phyloP scores from a whole-genome alignment of 2,329 filamentous ascomycete genomes.

The Penicillium sp. region DNA sequence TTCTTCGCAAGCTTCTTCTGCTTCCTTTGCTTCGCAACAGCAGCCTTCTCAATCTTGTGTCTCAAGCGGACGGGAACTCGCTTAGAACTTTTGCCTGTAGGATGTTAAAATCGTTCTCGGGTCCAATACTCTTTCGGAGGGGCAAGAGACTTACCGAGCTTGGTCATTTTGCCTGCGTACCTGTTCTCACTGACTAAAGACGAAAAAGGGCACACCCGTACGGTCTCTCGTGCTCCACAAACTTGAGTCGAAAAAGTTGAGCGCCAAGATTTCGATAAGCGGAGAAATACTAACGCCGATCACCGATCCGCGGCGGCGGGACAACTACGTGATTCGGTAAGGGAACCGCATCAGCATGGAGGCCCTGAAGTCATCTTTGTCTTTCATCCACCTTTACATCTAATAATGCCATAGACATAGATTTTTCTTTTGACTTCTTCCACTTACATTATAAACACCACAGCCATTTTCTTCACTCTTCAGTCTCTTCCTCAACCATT shows the following conservation, averaged over 20 bases:
- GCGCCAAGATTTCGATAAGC: slow-evolving; percentile 46
- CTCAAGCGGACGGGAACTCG: slow-evolving; percentile 84
- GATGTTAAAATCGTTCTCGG: slow-evolving; percentile 11
- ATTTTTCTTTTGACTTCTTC: neutral
- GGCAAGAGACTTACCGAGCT: slow-evolving; percentile 39
- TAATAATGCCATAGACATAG: slow-evolving; percentile 14
- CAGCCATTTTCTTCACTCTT: too few species aligned
- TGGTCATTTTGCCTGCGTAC: slow-evolving; percentile 43
- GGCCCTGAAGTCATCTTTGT: neutral
- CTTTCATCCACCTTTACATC: slow-evolving; percentile 1
- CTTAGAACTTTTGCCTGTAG: slow-evolving; percentile 89
- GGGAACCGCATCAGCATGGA: slow-evolving; percentile 10
- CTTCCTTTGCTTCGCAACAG: slow-evolving; percentile 88
- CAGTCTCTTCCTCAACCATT: neutral
- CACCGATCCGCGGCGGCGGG: slow-evolving; percentile 31
- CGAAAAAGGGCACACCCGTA: slow-evolving; percentile 22
- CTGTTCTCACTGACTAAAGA: slow-evolving; percentile 18
- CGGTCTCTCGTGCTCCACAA: slow-evolving; percentile 19
- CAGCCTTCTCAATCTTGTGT: slow-evolving; percentile 94
- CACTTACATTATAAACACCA: neutral
- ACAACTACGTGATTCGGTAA: slow-evolving; percentile 18
- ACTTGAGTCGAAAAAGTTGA: slow-evolving; percentile 33
- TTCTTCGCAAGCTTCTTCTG: slow-evolving; percentile 86
- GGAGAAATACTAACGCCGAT: slow-evolving; percentile 40
- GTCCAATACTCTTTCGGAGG: neutral